These are phyloP conservation scores for Penicillium paradoxum DNA, from an alignment of 495 filamentous ascomycete genomes.

Conservation along the genomic window DNA sequence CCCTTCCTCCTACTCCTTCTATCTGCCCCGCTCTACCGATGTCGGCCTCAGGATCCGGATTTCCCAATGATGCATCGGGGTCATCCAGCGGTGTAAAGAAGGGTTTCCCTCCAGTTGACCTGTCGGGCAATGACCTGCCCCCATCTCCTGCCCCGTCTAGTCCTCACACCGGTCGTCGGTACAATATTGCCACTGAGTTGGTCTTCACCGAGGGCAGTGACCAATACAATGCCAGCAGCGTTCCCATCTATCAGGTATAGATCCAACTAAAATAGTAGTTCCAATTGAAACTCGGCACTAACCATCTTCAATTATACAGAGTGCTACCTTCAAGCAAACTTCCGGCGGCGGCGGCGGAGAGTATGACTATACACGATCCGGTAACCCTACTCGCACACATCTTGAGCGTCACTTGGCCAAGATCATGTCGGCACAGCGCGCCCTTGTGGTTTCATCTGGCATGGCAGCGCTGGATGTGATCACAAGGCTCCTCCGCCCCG, in stretches of 20 bases:
- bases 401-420: constrained; percentile 96
- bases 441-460: constrained; percentile 87
- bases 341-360: constrained; percentile 71
- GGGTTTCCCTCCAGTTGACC: constrained; percentile 66
- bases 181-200: constrained; percentile 90
- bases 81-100: constrained; percentile 52
- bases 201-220: constrained; percentile 94
- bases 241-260: constrained; percentile 86
- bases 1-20: background rate
- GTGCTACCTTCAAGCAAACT: constrained; percentile 94
- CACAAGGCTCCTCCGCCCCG: constrained; percentile 84
- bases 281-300: constrained; percentile 2
- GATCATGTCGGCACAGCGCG: constrained; percentile 92
- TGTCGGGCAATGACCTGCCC: constrained; percentile 85
- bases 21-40: constrained; percentile 37
- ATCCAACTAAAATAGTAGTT: background rate
- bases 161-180: constrained; percentile 74
- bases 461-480: constrained; percentile 98
- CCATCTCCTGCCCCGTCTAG: constrained; percentile 93
- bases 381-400: constrained; percentile 94
- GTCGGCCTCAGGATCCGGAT: constrained; percentile 43
- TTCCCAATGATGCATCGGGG: constrained; percentile 19
- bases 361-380: constrained; percentile 97
- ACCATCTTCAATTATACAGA: constrained; percentile 43
- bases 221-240: constrained; percentile 91